phyloP scores from a whole-genome alignment of 2,329 filamentous ascomycete genomes.

The Purpureocillium lavendulum region DNA sequence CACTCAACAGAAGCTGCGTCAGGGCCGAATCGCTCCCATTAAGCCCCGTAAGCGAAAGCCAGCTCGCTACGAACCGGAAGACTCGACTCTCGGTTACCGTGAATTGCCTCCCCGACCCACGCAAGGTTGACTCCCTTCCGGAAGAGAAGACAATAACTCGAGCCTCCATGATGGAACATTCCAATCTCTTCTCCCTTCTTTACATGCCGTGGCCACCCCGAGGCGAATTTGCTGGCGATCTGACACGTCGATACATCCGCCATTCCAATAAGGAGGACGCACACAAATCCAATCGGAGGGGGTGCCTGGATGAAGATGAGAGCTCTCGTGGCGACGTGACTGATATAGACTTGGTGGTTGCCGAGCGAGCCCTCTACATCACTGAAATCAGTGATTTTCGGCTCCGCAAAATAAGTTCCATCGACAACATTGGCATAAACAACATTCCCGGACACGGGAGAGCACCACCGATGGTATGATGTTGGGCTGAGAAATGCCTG shows the following conservation, averaged over 20 bases:
- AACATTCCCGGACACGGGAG: slow-evolving; percentile 51
- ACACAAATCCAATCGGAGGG: slow-evolving; percentile 57
- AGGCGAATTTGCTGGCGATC: slow-evolving; percentile 25
- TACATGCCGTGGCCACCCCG: slow-evolving; percentile 1
- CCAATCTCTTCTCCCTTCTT: slow-evolving; percentile 59
- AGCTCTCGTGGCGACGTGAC: slow-evolving; percentile 53
- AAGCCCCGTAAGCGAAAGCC: slow-evolving; percentile 6
- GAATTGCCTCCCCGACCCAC: slow-evolving; percentile 9
- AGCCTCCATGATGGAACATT: slow-evolving; percentile 68
- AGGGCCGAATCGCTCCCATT: too few relatives aligned
- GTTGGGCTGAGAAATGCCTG: slow-evolving; percentile 57
- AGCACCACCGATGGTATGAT: slow-evolving; percentile 61
- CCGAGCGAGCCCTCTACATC: slow-evolving; percentile 11
- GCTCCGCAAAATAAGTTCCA: slow-evolving; percentile 57
- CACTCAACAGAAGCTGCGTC: too few relatives aligned
- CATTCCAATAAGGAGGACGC: slow-evolving; percentile 63
- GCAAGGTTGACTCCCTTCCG: slow-evolving; percentile 36
- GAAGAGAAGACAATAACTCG: slow-evolving; percentile 57
- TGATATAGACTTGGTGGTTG: slow-evolving; percentile 52
- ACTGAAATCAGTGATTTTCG: slow-evolving; percentile 5
- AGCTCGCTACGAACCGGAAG: slow-evolving; percentile 10
- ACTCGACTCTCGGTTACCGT: slow-evolving; percentile 7
- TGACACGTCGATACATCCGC: slow-evolving; percentile 60
- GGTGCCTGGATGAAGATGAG: slow-evolving; percentile 61
- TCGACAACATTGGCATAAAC: slow-evolving; percentile 42